A percentile compares a stretch with the other conserved stretches of the same genome.
phyloP scores from a whole-genome alignment of 805 yeast genomes.

The Metschnikowia amazonensis region DNA sequence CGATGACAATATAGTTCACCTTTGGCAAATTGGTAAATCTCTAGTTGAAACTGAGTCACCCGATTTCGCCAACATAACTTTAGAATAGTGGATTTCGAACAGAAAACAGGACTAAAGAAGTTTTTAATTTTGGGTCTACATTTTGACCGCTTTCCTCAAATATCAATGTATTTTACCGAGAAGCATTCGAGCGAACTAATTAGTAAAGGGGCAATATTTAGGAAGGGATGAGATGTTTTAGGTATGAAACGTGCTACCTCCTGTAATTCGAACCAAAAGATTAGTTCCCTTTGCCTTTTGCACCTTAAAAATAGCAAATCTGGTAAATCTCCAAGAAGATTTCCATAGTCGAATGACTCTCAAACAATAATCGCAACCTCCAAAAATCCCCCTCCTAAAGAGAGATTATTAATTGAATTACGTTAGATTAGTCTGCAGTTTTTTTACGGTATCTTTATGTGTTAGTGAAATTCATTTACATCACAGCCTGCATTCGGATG shows the following conservation, averaged over 20 bases:
- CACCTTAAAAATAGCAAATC: background rate
- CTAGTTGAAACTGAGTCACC: constrained; percentile 21
- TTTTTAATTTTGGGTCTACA: background rate
- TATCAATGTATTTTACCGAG: background rate
- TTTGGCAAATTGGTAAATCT: constrained; percentile 48
- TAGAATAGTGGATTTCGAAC: constrained; percentile 21
- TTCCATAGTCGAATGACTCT: too few species aligned
- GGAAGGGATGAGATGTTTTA: background rate
- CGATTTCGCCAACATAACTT: constrained; percentile 16
- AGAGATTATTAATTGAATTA: too few species aligned
- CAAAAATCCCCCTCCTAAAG: too few species aligned
- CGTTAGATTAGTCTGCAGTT: too few species aligned
- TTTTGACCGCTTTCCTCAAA: background rate
- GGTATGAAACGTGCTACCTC: background rate
- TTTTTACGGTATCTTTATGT: too few species aligned
- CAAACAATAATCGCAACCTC: too few species aligned
- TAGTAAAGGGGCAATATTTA: background rate
- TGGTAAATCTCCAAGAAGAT: too few species aligned
- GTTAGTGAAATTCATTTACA: background rate
- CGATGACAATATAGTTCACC: constrained; percentile 57
- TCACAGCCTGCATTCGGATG: background rate
- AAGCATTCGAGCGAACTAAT: background rate
- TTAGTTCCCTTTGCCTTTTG: background rate
- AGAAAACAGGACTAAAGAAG: background rate
- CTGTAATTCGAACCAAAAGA: background rate